Evolutionary conservation across 2,329 filamentous ascomycete species (phyloP).

Genomic region (Pseudocercospora musae): DNA sequence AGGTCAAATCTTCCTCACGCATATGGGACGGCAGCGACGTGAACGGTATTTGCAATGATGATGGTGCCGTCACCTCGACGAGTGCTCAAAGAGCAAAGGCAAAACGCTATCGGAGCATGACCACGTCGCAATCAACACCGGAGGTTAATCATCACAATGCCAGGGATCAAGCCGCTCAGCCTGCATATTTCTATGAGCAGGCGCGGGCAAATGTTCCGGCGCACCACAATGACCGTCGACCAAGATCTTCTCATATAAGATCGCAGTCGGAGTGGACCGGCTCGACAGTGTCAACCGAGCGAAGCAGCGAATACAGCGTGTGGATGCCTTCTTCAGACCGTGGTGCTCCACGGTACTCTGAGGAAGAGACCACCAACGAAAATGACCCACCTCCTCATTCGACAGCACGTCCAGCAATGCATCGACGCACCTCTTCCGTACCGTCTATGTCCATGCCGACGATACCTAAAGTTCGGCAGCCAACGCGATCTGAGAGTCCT

Average conservation of each 20-base stretch:
- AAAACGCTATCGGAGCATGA: slow-evolving; percentile 24
- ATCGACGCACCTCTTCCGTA: slow-evolving; percentile 48
- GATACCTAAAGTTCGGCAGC: slow-evolving; percentile 45
- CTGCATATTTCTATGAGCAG: slow-evolving; percentile 25
- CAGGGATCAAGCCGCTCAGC: slow-evolving; percentile 22
- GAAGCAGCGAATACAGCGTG: slow-evolving; percentile 44
- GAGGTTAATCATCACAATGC: slow-evolving; percentile 13
- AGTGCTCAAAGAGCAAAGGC: slow-evolving; percentile 23
- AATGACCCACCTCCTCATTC: slow-evolving; percentile 20
- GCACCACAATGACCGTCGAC: slow-evolving; percentile 19
- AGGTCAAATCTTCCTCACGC: slow-evolving; percentile 46
- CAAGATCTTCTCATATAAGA: slow-evolving; percentile 19
- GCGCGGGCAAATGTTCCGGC: slow-evolving; percentile 14
- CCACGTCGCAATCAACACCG: slow-evolving; percentile 12
- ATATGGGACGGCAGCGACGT: slow-evolving; percentile 44
- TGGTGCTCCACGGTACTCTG: slow-evolving; percentile 22
- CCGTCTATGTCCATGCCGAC: slow-evolving; percentile 46
- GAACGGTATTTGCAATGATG: slow-evolving; percentile 29
- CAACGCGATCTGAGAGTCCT: slow-evolving; percentile 38
- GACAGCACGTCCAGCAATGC: slow-evolving; percentile 35
- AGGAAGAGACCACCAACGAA: slow-evolving; percentile 30
- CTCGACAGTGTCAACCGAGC: slow-evolving; percentile 33
- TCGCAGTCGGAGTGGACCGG: slow-evolving; percentile 31
- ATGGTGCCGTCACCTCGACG: slow-evolving; percentile 11
- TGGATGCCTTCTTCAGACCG: slow-evolving; percentile 42